These are phyloP conservation scores for Wickerhamiella dianesei DNA, from an alignment of 805 yeast species.

Conservation along the genomic window DNA sequence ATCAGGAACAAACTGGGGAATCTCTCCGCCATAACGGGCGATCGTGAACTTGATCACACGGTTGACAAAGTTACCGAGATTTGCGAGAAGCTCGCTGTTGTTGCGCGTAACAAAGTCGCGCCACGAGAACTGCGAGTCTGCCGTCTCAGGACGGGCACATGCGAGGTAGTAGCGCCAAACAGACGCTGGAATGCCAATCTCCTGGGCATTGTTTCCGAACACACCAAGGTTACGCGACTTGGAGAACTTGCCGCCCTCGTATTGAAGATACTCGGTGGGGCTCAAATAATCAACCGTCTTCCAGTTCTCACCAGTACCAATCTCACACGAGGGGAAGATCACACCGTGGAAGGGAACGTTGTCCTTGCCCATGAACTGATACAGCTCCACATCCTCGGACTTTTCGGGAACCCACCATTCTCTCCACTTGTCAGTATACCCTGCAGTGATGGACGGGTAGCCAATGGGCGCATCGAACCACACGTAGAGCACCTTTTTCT, in stretches of 20 bases:
- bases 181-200: constrained; percentile 76
- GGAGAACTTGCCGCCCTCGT: constrained; percentile 96
- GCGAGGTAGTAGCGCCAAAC: constrained; percentile 97
- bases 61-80: constrained; percentile 92
- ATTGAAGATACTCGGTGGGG: constrained; percentile 93
- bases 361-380: constrained; percentile 99
- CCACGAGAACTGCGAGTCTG: constrained; percentile 98
- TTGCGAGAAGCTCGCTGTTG: constrained; percentile 86
- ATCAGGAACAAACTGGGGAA: constrained; percentile 48
- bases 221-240: constrained; percentile 98
- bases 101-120: constrained; percentile 86
- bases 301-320: constrained; percentile 85
- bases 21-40: constrained; percentile 83
- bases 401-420: constrained; percentile 72
- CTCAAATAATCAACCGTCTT: constrained; percentile 79
- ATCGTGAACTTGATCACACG: constrained; percentile 79
- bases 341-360: constrained; percentile 98
- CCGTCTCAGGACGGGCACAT: constrained; percentile 83
- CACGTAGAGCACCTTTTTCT: constrained; percentile 85
- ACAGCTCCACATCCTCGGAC: constrained; percentile 76
- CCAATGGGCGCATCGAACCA: constrained; percentile 99
- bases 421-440: constrained; percentile 69
- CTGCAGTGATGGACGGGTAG: constrained; percentile 89
- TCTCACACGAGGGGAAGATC: constrained; percentile 84
- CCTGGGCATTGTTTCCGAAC: constrained; percentile 94